phyloP scores from a whole-genome alignment of 2,329 filamentous ascomycete species.

The Penicillium oxalicum region DNA sequence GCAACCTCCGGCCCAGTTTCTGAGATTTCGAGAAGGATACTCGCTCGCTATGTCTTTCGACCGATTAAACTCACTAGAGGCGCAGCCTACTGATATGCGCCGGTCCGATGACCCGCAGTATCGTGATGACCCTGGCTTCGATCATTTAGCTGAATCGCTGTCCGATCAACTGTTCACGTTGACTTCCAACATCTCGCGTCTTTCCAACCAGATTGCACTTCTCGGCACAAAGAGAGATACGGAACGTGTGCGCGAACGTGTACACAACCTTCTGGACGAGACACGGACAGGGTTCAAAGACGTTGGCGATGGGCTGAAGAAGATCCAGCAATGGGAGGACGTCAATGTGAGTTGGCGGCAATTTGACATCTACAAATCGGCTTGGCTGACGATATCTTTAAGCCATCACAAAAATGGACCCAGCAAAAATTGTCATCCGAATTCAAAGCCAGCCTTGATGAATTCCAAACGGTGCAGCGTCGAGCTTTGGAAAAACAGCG shows the following conservation, averaged over 20 bases:
- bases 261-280: slow-evolving; percentile 81
- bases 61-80: slow-evolving; percentile 75
- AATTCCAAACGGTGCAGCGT: slow-evolving; percentile 90
- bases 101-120: slow-evolving; percentile 68
- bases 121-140: slow-evolving; percentile 87
- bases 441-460: slow-evolving; percentile 79
- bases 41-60: slow-evolving; percentile 74
- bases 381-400: slow-evolving; percentile 10
- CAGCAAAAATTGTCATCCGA: slow-evolving; percentile 92
- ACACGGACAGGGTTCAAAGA: slow-evolving; percentile 82
- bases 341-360: slow-evolving; percentile 56
- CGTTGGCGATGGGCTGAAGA: slow-evolving; percentile 89
- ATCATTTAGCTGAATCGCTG: slow-evolving; percentile 71
- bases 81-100: slow-evolving; percentile 63
- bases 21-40: slow-evolving; percentile 2
- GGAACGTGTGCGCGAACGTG: slow-evolving; percentile 80
- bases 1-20: not conserved
- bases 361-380: not conserved
- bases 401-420: slow-evolving; percentile 94
- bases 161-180: slow-evolving; percentile 86
- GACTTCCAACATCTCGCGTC: slow-evolving; percentile 77
- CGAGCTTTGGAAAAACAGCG: slow-evolving; percentile 88
- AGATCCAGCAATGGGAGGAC: slow-evolving; percentile 79
- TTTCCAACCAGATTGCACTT: slow-evolving; percentile 76
- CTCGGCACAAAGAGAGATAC: slow-evolving; percentile 89